Evolutionary conservation across 164 flowering plant genomes (phyloP).

Genomic region (Macadamia integrifolia): DNA sequence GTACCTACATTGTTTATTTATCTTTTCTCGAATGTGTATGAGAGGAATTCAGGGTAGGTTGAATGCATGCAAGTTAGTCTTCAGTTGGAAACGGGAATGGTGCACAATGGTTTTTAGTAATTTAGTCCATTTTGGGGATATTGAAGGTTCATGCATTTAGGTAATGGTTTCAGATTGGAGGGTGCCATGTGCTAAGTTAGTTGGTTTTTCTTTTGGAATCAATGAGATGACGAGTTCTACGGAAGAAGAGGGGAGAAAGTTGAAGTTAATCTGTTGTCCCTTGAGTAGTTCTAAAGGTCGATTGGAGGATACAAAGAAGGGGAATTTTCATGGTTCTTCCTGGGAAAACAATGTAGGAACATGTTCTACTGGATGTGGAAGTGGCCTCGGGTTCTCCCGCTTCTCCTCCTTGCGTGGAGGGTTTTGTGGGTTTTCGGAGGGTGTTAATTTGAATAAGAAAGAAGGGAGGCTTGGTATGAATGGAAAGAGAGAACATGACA

Average conservation of each 20-base stretch:
- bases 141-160: background rate
- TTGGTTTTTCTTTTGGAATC: conserved; percentile 5
- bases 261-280: background rate
- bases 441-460: conserved; percentile 4
- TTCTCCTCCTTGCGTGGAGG: background rate
- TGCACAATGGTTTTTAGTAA: background rate
- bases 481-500: background rate
- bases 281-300: background rate
- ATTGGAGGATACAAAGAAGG: background rate
- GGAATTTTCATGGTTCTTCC: background rate
- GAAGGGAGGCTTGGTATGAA: background rate
- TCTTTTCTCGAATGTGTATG: background rate
- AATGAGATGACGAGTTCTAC: conserved; percentile 1
- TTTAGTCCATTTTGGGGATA: background rate
- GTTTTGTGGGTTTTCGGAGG: background rate
- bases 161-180: conserved; percentile 1
- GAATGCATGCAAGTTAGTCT: background rate
- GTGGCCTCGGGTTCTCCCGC: background rate
- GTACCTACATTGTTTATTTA: background rate
- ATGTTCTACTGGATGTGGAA: background rate
- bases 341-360: conserved; percentile 1
- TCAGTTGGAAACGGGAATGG: background rate
- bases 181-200: conserved; percentile 1
- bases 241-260: conserved; percentile 2
- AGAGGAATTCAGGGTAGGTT: background rate